Evolutionary conservation across 495 filamentous ascomycete genomes (phyloP).

Genomic region (Pseudotulostoma volvatum): DNA sequence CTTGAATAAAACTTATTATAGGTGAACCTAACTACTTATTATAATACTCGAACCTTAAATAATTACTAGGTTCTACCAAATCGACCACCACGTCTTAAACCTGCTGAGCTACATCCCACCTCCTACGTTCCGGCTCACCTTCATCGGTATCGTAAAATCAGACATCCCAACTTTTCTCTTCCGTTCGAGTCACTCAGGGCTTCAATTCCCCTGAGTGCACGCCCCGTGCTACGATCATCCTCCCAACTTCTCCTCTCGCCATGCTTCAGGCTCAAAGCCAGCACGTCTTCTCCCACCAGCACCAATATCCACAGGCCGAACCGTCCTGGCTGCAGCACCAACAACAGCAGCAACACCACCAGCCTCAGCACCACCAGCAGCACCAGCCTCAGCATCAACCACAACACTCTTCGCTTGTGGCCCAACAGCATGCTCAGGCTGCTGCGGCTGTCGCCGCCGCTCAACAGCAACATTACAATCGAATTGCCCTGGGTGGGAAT

Average conservation of each 20-base stretch:
- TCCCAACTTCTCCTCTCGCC: constrained; percentile 19
- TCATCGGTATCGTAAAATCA: no score
- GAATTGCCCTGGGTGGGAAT: constrained; percentile 50
- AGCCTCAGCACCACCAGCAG: constrained; percentile 45
- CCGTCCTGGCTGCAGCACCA: constrained; percentile 62
- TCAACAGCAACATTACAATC: constrained; percentile 68
- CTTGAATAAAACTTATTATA: no score
- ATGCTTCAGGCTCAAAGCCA: constrained; percentile 37
- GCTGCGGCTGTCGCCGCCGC: constrained; percentile 47
- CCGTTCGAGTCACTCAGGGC: no score
- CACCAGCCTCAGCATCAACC: constrained; percentile 30
- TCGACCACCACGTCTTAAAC: no score
- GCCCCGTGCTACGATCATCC: no score
- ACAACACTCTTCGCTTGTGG: constrained; percentile 29
- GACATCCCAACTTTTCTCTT: no score
- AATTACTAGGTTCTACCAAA: no score
- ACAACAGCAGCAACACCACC: constrained; percentile 42
- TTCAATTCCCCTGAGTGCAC: no score
- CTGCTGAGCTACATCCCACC: no score
- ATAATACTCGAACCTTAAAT: no score
- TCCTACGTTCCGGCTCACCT: no score
- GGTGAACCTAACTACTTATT: no score
- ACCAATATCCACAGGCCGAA: constrained; percentile 64
- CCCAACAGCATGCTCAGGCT: constrained; percentile 42
- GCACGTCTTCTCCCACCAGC: constrained; percentile 62